Evolutionary conservation across 1,284 basidiomycete genomes (phyloP), one percentile per base, ranked within the genome.

Genomic region (Cutaneotrichosporon cavernicola): DNA sequence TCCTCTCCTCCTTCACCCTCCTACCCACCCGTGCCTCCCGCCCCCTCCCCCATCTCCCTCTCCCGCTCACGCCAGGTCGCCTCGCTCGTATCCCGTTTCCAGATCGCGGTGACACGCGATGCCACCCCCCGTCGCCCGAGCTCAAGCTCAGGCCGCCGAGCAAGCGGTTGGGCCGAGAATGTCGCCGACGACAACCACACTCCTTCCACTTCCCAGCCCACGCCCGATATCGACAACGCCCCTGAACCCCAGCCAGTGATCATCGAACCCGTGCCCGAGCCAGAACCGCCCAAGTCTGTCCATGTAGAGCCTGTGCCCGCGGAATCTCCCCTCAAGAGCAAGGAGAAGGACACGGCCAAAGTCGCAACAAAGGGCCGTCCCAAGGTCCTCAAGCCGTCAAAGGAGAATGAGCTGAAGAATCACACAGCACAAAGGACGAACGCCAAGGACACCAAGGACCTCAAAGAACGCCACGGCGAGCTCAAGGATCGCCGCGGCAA

Each of bases 1-100:
- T 16, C 14, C 21, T 16, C 46, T 47, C 7, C 46, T n/a, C 21
- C 49, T 11, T n/a, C n/a, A n/a, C 21, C n/a, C n/a, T 26, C 26
- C 49, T 9, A n/a, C 49, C 22, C 21, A 8, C 21, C 55, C 11
- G 3, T 11, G 7, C 36, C 56, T 4, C 16, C n/a, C 5, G 14
- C 18, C 38, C 1, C 21, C 3, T 16, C 26, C 4, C 18, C 32
- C 53, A 4, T 7, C 16, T 3, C 22, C 61, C 34, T 5, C 34
- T 5, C 16, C n/a, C 18, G 22, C 47, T 57, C 18, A 55, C 43
- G 2, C 14, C 65, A 69, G 68, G 68, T 69, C 47, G 68, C 68
- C 7, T 64, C 65, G 5, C 68, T 69, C 61, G 68, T 69, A 13
- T 66, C 65, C 38, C 68, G 68, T 14, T 69, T 69, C 61, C 68